Conservation (phyloP, 129 eudicot species). For the Helianthus tuberosus region DNA sequence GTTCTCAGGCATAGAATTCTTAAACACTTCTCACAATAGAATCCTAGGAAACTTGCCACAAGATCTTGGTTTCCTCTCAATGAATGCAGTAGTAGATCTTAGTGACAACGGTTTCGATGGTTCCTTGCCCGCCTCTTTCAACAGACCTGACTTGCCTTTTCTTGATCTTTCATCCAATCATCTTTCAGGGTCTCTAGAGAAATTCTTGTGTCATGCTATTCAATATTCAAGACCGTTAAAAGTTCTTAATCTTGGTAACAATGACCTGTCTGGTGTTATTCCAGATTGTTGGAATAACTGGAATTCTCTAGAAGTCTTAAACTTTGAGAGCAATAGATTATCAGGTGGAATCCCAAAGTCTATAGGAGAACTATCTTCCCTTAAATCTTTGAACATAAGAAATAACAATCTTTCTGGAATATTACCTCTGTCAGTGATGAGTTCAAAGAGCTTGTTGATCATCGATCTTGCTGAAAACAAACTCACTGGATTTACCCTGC, state of each 20-base stretch:
- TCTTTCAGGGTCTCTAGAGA: slow-evolving; percentile 28
- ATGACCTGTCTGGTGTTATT: slow-evolving; percentile 10
- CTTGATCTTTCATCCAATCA: slow-evolving; percentile 34
- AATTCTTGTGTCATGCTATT: slow-evolving; percentile 16
- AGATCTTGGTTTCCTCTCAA: slow-evolving; percentile 5
- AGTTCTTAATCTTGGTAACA: slow-evolving; percentile 33
- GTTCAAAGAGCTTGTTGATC: slow-evolving; percentile 22
- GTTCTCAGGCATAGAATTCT: slow-evolving; percentile 10
- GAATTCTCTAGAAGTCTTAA: slow-evolving; percentile 2
- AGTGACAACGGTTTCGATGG: slow-evolving; percentile 37
- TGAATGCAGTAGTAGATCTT: slow-evolving; percentile 29
- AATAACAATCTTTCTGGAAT: slow-evolving; percentile 33
- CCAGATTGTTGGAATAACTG: slow-evolving; percentile 26
- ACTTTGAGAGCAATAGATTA: slow-evolving; percentile 32
- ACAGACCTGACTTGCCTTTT: slow-evolving; percentile 9
- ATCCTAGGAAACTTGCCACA: slow-evolving; percentile 29
- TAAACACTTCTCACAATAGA: slow-evolving; percentile 41
- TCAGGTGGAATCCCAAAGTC: slow-evolving; percentile 37
- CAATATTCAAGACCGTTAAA: background rate
- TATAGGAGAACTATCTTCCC: slow-evolving; percentile 13
- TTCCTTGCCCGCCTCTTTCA: slow-evolving; percentile 27
- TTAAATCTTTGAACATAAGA: slow-evolving; percentile 26
- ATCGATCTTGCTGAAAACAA: slow-evolving; percentile 37
- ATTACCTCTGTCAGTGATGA: slow-evolving; percentile 31
- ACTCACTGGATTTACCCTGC: slow-evolving; percentile 25